phyloP scores from a whole-genome alignment of 1,284 basidiomycete genomes.

The Tetrapyrgos nigripes region DNA sequence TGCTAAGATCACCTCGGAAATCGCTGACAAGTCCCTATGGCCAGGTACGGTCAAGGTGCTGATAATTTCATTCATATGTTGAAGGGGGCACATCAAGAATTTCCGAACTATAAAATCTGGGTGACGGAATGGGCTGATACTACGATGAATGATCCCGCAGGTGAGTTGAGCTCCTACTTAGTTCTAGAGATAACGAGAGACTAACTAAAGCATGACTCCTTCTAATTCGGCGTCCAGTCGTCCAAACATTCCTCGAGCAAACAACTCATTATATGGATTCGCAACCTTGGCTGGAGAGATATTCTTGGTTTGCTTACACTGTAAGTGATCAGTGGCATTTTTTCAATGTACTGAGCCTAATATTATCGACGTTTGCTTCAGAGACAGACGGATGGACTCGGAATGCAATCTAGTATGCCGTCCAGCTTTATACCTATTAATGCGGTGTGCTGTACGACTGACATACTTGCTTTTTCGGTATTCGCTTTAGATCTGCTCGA shows the following conservation, averaged over 20 bases:
- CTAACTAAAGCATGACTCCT: background rate
- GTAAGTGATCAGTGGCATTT: background rate
- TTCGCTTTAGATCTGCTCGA: constrained; percentile 27
- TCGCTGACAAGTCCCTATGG: background rate
- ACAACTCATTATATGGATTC: constrained; percentile 2
- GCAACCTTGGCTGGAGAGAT: constrained; percentile 4
- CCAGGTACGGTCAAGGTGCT: constrained; percentile 16
- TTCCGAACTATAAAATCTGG: constrained; percentile 11
- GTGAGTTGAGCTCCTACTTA: background rate
- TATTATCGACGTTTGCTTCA: background rate
- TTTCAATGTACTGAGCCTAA: background rate
- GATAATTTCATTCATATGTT: constrained; percentile 10
- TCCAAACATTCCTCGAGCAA: constrained; percentile 1
- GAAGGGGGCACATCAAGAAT: background rate
- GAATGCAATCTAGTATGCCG: constrained; percentile 9
- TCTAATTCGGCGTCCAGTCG: no score
- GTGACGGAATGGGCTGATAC: constrained; percentile 18
- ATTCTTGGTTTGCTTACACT: constrained; percentile 11
- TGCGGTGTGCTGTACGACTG: background rate
- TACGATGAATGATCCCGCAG: constrained; percentile 14
- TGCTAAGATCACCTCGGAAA: background rate
- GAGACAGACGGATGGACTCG: background rate
- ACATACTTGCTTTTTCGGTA: background rate
- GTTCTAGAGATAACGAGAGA: background rate
- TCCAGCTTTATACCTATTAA: background rate